Conservation (phyloP, 257 asterid species). For the Striga asiatica region DNA sequence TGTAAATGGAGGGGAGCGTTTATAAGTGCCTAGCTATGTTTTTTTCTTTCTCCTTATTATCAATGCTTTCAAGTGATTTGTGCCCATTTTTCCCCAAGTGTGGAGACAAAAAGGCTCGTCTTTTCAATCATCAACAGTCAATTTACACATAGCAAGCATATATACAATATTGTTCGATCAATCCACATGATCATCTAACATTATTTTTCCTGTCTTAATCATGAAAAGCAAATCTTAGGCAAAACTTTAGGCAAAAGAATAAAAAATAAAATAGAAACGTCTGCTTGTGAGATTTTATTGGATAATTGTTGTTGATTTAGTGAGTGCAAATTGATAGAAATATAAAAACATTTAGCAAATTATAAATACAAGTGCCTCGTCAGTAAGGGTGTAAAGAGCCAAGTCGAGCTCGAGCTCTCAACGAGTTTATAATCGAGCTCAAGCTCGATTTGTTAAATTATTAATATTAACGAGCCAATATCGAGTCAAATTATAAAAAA, state of each 20-base stretch:
- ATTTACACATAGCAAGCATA: background rate
- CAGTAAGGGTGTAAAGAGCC: too few species aligned
- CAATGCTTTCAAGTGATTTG: conserved; percentile 41
- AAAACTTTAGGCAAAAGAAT: background rate
- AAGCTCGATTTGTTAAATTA: too few species aligned
- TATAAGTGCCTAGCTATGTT: background rate
- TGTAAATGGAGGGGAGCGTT: background rate
- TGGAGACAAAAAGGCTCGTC: conserved; percentile 58
- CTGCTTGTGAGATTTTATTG: too few species aligned
- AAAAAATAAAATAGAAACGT: too few species aligned
- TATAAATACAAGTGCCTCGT: too few species aligned
- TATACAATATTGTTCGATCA: background rate
- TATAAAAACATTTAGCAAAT: too few species aligned
- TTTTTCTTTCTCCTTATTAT: conserved; percentile 1
- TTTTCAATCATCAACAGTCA: conserved; percentile 31
- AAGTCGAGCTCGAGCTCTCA: too few species aligned
- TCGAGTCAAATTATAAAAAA: too few species aligned
- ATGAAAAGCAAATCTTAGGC: background rate
- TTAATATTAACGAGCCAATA: too few species aligned
- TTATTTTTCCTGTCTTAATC: conserved; percentile 24
- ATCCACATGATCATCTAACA: conserved; percentile 3
- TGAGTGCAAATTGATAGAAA: too few species aligned
- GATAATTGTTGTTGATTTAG: background rate
- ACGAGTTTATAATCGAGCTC: too few species aligned
- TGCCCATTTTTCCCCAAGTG: conserved; percentile 32